phyloP scores from a whole-genome alignment of 2,329 filamentous ascomycete species.

The Monosporascus sp. region DNA sequence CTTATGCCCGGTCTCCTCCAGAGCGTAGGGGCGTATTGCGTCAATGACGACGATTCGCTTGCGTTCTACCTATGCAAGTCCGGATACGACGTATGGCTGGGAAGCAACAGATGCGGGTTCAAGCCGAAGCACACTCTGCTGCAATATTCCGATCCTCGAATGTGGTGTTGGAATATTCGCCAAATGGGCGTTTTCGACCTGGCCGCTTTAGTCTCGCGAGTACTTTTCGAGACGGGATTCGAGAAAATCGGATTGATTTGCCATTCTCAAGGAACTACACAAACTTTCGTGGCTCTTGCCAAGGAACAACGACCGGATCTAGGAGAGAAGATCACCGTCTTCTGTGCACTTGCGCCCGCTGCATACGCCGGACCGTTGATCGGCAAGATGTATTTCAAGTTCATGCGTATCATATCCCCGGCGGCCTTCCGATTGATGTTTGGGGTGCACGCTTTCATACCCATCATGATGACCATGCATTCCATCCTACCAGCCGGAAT shows the following conservation, averaged over 20 bases:
- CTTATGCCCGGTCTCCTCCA: slow-evolving; percentile 87
- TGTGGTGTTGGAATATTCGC: slow-evolving; percentile 96
- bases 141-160: slow-evolving; percentile 69
- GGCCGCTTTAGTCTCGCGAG: slow-evolving; percentile 71
- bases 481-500: slow-evolving; percentile 55
- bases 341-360: slow-evolving; percentile 85
- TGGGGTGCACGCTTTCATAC: slow-evolving; percentile 90
- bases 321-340: slow-evolving; percentile 76
- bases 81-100: slow-evolving; percentile 92
- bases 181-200: slow-evolving; percentile 92
- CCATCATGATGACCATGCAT: slow-evolving; percentile 87
- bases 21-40: slow-evolving; percentile 81
- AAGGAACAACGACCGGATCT: slow-evolving; percentile 86
- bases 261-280: slow-evolving; percentile 87
- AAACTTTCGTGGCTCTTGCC: slow-evolving; percentile 80
- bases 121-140: slow-evolving; percentile 69
- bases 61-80: slow-evolving; percentile 90
- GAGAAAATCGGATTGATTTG: slow-evolving; percentile 75
- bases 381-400: slow-evolving; percentile 83
- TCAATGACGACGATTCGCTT: slow-evolving; percentile 82
- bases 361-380: slow-evolving; percentile 85
- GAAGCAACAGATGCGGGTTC: slow-evolving; percentile 88
- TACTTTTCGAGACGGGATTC: slow-evolving; percentile 78
- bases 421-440: slow-evolving; percentile 75
- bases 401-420: slow-evolving; percentile 77